Evolutionary conservation across 2,329 filamentous ascomycete species (phyloP).

Genomic region (Colletotrichum falcatum): DNA sequence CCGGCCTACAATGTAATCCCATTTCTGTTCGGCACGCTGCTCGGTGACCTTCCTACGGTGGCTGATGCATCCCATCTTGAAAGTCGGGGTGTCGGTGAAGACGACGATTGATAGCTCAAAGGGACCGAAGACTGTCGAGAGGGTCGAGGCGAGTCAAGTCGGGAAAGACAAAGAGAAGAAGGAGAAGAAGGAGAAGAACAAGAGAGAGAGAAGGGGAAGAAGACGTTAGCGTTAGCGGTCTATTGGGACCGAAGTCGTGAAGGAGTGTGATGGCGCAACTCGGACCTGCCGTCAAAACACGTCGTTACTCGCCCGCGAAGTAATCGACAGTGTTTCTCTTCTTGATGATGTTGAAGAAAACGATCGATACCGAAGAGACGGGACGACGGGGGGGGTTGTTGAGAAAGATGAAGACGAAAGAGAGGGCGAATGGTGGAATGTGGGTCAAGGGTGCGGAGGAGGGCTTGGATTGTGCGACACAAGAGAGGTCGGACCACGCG

Average conservation of each 20-base stretch:
- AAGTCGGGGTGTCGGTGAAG: background rate
- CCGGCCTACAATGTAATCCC: constrained; percentile 86
- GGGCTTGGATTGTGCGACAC: constrained; percentile 25
- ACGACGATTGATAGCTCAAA: constrained; percentile 4
- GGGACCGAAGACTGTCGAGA: constrained; percentile 35
- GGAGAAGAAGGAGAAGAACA: constrained; percentile 2
- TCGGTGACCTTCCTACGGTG: constrained; percentile 71
- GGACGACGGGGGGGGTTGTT: constrained; percentile 25
- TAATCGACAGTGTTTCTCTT: constrained; percentile 54
- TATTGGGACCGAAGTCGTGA: constrained; percentile 12
- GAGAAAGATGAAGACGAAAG: constrained; percentile 22
- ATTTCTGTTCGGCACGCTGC: constrained; percentile 87
- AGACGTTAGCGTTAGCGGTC: background rate
- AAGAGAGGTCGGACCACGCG: constrained; percentile 34
- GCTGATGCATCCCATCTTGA: constrained; percentile 74
- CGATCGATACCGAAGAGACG: constrained; percentile 32
- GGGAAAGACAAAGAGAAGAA: background rate
- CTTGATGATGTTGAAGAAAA: constrained; percentile 41
- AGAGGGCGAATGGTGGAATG: constrained; percentile 39
- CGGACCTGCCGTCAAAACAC: constrained; percentile 58
- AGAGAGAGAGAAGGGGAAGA: background rate
- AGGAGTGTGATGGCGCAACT: constrained; percentile 31
- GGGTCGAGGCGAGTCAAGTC: constrained; percentile 27
- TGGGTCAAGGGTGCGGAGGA: constrained; percentile 27
- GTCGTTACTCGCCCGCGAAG: constrained; percentile 65